Conservation (phyloP, 345 rosid genomes). For the Combretum micranthum region DNA sequence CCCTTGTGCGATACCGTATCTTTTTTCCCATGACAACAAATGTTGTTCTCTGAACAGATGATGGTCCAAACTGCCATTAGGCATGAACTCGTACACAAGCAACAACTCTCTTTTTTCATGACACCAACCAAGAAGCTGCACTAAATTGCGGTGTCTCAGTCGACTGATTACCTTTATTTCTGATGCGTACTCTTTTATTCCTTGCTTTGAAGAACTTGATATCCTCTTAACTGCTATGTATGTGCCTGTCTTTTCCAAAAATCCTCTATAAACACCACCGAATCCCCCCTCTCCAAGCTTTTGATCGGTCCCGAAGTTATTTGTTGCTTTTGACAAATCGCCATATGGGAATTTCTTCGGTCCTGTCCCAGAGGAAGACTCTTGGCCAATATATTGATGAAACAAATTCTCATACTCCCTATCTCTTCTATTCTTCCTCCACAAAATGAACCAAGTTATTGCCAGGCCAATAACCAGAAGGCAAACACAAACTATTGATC, state of each 20-base stretch:
- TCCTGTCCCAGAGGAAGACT: background rate
- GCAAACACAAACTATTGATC: too few species aligned
- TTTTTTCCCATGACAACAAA: background rate
- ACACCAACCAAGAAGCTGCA: background rate
- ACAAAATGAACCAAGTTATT: too few species aligned
- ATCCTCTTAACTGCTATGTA: background rate
- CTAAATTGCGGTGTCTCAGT: background rate
- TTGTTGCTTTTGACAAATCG: background rate
- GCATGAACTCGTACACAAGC: constrained; percentile 1
- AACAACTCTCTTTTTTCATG: background rate
- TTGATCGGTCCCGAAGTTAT: background rate
- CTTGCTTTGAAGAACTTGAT: background rate
- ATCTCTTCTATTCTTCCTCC: background rate
- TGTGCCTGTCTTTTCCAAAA: background rate
- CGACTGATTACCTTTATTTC: background rate
- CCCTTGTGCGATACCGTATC: background rate
- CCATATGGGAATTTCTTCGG: background rate
- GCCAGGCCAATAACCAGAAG: too few species aligned
- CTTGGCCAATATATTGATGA: background rate
- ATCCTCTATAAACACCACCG: constrained; percentile 1
- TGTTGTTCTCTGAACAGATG: background rate
- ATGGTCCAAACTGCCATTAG: background rate
- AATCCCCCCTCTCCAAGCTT: constrained; percentile 2
- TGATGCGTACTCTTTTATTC: background rate
- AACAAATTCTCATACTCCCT: background rate